These are phyloP conservation scores for Scutellaria galericulata DNA, from an alignment of 257 asterid genomes.

Conservation along the genomic window DNA sequence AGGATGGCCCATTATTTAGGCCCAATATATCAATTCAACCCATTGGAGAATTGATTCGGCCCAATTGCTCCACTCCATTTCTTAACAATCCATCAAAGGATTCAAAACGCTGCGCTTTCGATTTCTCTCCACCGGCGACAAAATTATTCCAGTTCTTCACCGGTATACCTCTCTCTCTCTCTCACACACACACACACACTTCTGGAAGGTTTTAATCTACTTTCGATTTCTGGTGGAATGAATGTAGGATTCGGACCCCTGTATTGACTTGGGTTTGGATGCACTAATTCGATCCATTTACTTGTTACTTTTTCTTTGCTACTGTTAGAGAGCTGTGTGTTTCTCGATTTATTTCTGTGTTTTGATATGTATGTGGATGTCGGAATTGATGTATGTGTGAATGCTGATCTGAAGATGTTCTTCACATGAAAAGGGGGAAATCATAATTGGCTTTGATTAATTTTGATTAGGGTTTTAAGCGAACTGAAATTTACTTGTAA, in stretches of 20 bases:
- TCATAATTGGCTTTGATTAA: neutral
- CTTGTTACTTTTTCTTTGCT: neutral
- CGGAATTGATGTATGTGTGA: constrained; percentile 16
- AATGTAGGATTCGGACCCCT: neutral
- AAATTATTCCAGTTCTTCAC: constrained; percentile 22
- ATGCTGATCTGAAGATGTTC: constrained; percentile 25
- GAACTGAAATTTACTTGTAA: neutral
- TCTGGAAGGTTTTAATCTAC: too few species aligned
- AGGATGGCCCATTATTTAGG: constrained; percentile 4
- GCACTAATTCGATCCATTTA: constrained; percentile 2
- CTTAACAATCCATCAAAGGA: neutral
- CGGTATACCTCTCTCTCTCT: constrained; percentile 29
- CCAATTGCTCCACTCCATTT: neutral
- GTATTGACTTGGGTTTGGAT: constrained; percentile 14
- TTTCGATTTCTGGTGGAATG: constrained; percentile 1
- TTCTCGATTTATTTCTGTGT: neutral
- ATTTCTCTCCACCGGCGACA: constrained; percentile 35
- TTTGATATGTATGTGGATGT: neutral
- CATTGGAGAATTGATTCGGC: neutral
- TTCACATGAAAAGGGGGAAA: constrained; percentile 15
- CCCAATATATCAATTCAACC: neutral
- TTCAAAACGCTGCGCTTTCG: constrained; percentile 4
- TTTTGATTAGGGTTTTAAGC: neutral
- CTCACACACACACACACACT: neutral
- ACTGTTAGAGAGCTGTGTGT: neutral